Evolutionary conservation across 768 basidiomycete species (phyloP).

Genomic region (Phanerodontia chrysosporium): DNA sequence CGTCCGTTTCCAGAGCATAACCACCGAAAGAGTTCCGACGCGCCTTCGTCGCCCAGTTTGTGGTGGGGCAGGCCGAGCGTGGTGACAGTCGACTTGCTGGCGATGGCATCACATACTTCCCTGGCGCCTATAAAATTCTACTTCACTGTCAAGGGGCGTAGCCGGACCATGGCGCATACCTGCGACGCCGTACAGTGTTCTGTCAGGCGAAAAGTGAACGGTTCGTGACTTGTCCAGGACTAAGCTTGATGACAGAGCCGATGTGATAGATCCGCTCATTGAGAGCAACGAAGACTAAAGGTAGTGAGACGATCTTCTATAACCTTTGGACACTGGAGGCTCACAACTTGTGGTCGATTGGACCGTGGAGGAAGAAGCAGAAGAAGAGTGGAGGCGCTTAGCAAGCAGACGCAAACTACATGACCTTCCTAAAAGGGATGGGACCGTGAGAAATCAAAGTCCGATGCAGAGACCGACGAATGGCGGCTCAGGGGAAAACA

Average conservation of each 20-base stretch:
- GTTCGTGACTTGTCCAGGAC: background rate
- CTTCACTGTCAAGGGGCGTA: background rate
- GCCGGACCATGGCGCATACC: too few species aligned
- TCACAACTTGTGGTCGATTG: too few species aligned
- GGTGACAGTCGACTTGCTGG: background rate
- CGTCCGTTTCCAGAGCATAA: background rate
- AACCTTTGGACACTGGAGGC: too few species aligned
- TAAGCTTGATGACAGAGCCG: background rate
- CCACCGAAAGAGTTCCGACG: background rate
- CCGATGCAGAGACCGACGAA: conserved; percentile 2
- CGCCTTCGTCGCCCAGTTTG: background rate
- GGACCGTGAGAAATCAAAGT: conserved; percentile 3
- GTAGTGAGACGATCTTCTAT: too few species aligned
- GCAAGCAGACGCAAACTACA: background rate
- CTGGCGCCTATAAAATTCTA: background rate
- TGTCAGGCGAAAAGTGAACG: background rate
- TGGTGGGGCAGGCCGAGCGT: background rate
- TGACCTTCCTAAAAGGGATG: background rate
- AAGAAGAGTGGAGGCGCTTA: background rate
- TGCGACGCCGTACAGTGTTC: background rate
- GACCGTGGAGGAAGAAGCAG: background rate
- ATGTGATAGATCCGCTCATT: too few species aligned
- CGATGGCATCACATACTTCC: background rate
- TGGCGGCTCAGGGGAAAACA: conserved; percentile 10
- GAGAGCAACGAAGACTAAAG: too few species aligned